A percentile compares a stretch with the other conserved stretches of the same genome.
phyloP scores from a whole-genome alignment of 108 stramenopile species.

The Cyclotella baltica region DNA sequence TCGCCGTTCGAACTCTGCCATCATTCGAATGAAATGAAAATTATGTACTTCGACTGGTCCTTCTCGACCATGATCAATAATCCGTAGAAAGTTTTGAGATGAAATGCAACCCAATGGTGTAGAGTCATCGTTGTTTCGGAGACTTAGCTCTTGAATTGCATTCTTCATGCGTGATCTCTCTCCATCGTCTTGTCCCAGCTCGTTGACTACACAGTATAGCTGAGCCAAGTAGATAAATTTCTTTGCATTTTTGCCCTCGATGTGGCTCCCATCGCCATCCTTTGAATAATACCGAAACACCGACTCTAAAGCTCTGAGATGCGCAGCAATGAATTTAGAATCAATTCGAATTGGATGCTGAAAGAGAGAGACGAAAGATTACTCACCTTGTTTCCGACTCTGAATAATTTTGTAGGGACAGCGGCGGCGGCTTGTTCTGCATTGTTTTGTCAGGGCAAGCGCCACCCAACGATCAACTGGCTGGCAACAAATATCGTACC shows the following conservation, averaged over 20 bases:
- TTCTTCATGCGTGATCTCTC: neutral
- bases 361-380: neutral
- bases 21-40: neutral
- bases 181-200: neutral
- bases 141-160: neutral
- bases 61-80: no score
- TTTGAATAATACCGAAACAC: neutral
- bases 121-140: neutral
- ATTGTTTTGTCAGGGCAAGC: no score
- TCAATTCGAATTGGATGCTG: neutral
- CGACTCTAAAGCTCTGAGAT: neutral
- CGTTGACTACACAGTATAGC: neutral
- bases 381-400: no score
- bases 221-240: neutral
- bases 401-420: no score
- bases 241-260: no score
- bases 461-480: no score
- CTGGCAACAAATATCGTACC: no score
- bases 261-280: neutral
- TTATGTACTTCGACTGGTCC: no score
- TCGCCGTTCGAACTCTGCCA: neutral
- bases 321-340: neutral
- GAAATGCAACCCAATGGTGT: neutral
- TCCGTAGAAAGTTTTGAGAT: neutral
- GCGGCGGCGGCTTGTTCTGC: no score